phyloP scores from a whole-genome alignment of 2,329 filamentous ascomycete genomes.

The Coniochaeta prunicola region DNA sequence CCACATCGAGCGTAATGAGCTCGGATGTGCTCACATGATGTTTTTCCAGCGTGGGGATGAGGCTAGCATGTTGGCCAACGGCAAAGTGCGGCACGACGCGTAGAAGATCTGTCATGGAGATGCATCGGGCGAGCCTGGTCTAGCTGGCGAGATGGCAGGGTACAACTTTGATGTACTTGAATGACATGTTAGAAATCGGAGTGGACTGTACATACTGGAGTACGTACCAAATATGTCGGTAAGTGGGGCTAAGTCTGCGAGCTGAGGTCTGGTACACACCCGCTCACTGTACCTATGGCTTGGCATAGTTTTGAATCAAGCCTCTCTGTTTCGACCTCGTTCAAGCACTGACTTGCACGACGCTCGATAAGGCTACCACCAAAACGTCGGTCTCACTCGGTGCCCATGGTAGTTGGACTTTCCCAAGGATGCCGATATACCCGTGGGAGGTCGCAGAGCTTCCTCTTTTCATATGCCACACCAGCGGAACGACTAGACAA shows the following conservation, averaged over 20 bases:
- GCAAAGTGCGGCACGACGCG: constrained; percentile 76
- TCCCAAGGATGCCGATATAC: not conserved
- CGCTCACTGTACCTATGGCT: too few species aligned
- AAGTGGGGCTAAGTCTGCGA: not conserved
- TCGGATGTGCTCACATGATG: constrained; percentile 73
- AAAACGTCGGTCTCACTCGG: not conserved
- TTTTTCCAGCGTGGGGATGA: constrained; percentile 74
- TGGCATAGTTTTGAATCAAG: not conserved
- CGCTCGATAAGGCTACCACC: not conserved
- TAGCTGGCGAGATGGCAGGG: constrained; percentile 4
- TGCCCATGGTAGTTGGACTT: not conserved
- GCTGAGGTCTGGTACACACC: too few species aligned
- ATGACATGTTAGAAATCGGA: constrained; percentile 11
- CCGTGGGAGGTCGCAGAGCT: not conserved
- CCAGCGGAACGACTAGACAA: too few species aligned
- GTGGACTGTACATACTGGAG: not conserved
- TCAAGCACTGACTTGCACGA: not conserved
- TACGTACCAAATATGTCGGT: not conserved
- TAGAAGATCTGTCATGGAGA: constrained; percentile 75
- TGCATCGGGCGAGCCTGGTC: constrained; percentile 6
- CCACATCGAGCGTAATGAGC: constrained; percentile 73
- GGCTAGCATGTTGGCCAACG: constrained; percentile 60
- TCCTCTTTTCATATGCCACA: not conserved
- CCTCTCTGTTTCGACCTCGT: not conserved
- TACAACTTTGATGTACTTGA: not conserved